phyloP scores from a whole-genome alignment of 2,329 filamentous ascomycete species.

The Fusarium chlamydosporum region DNA sequence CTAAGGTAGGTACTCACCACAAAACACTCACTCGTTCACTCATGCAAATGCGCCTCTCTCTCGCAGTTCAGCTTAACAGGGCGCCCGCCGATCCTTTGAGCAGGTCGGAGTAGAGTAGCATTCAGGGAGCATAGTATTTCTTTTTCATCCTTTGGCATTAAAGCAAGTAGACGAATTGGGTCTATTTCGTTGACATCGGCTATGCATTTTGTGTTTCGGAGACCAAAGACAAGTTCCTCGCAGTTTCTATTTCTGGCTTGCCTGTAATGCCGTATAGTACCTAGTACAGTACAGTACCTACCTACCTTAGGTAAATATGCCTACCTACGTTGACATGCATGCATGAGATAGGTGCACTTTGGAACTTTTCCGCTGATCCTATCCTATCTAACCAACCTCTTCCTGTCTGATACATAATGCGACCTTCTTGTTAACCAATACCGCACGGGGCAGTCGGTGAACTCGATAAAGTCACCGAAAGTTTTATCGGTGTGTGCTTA shows the following conservation, averaged over 20 bases:
- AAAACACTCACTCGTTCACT: constrained; percentile 5
- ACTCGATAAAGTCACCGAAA: constrained; percentile 20
- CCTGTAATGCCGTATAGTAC: too few species aligned
- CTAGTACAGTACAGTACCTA: too few species aligned
- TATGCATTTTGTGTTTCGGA: constrained; percentile 23
- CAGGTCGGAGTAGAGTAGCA: constrained; percentile 1
- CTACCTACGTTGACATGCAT: background rate
- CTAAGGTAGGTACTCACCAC: background rate
- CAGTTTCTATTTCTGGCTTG: constrained; percentile 2
- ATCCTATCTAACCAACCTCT: constrained; percentile 17
- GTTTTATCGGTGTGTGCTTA: constrained; percentile 21
- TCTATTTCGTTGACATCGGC: constrained; percentile 1
- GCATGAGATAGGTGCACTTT: constrained; percentile 7
- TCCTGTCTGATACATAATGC: constrained; percentile 12
- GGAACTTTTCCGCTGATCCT: constrained; percentile 1
- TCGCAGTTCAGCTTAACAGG: constrained; percentile 31
- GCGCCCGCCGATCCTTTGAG: constrained; percentile 26
- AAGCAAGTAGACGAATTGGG: background rate
- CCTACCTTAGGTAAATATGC: too few species aligned
- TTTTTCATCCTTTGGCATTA: constrained; percentile 3
- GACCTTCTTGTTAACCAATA: constrained; percentile 7
- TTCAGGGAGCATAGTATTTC: background rate
- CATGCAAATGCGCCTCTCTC: constrained; percentile 30
- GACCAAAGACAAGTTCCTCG: constrained; percentile 7
- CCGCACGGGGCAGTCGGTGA: constrained; percentile 36